Base-by-base conservation (phyloP, 2,329 filamentous ascomycete genomes). In the Penicillium sclerotigenum region DNA sequence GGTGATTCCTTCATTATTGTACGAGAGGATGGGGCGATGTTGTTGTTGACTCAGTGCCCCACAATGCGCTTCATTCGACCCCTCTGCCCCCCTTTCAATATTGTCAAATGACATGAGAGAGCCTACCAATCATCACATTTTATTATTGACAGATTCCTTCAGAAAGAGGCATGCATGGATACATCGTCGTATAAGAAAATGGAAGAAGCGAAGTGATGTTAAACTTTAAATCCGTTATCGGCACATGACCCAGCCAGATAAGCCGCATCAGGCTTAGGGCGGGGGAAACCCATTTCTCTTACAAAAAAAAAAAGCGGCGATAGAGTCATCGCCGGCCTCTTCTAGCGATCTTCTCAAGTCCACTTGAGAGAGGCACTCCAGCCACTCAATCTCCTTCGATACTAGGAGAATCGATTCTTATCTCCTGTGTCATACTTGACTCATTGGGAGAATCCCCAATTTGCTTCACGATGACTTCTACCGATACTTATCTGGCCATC, bases 401-500 rank as follows among this genome's bases (percentile, higher is more conserved):
- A 40, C 29, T 22, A 65, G 56, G 62, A 63, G 64, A 56, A 57
- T 46, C 53, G 53, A 53, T 43, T 52, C 16, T 14, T 36, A 37
- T 36, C 38, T 47, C 51, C 49, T 43, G 37, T 47, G 49, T 58
- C 46, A 40, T 41, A 22, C 40, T 46, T 40, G 49, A 54, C 45
- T 50, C 38, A 47, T 57, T 51, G 55, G 59, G 54, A 58, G 45
- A 59, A 52, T 36, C 45, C 28, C 34, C 47, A 41, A 22, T 37
- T 18, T 51, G 52, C 54, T 57, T 61, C 59, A 70, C 52, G 33
- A 76, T 76, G 74, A 59, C 70, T 62, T 65, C 69, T 28, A 61
- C 64, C 56, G 62, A 70, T 56, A 65, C 64, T 16, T 74, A 70
- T 49, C 52, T 77, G 54, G 69, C 73, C 58, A 70, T 77, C 46